Evolutionary conservation across 202 grass and related monocot genomes (phyloP).

Genomic region (Cymbopogon flexuosus): DNA sequence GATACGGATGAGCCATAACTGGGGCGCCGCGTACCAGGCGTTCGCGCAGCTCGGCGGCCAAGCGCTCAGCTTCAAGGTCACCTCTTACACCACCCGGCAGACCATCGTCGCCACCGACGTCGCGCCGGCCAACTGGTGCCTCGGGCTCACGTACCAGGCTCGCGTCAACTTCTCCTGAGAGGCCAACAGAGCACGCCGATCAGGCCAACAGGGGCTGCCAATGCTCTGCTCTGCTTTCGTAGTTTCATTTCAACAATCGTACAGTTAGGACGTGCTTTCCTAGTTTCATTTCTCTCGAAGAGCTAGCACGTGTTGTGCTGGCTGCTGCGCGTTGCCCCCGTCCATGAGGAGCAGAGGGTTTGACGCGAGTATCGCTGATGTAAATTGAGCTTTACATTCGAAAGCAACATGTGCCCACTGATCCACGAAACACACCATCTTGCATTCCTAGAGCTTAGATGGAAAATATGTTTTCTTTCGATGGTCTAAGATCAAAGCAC

Average conservation of each 20-base stretch:
- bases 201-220: slow-evolving; percentile 7
- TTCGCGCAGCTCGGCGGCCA: slow-evolving; percentile 50
- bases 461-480: too few species aligned
- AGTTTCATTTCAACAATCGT: background rate
- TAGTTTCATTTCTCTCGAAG: background rate
- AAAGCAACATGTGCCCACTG: background rate
- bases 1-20: slow-evolving; percentile 66
- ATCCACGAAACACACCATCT: too few species aligned
- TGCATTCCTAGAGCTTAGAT: too few species aligned
- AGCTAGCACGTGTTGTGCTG: background rate
- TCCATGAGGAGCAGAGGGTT: slow-evolving; percentile 36
- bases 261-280: background rate
- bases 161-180: slow-evolving; percentile 38
- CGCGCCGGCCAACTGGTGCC: slow-evolving; percentile 36
- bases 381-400: background rate
- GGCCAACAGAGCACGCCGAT: background rate
- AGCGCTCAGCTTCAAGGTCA: slow-evolving; percentile 66
- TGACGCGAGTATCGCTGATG: background rate
- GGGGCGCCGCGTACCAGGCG: slow-evolving; percentile 69
- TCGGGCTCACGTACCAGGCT: slow-evolving; percentile 53
- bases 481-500: too few species aligned
- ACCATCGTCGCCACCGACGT: slow-evolving; percentile 46
- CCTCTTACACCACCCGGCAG: slow-evolving; percentile 51
- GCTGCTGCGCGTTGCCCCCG: slow-evolving; percentile 19
- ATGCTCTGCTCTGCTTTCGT: background rate